These are phyloP conservation scores for Climacium dendroides DNA, from an alignment of 225 moss, liverwort and hornwort species.

Conservation along the genomic window DNA sequence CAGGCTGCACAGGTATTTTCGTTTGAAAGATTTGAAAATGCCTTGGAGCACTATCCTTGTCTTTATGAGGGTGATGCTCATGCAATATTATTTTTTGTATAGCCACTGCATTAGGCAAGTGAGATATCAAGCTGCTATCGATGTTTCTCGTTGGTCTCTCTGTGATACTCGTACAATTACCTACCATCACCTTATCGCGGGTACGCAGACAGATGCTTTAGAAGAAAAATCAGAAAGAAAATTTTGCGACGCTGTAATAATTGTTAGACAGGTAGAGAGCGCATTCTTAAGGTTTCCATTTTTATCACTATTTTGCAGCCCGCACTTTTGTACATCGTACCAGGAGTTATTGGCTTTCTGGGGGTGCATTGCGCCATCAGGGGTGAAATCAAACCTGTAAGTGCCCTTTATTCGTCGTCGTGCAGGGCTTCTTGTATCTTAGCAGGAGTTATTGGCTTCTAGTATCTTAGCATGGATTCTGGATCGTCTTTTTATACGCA, in stretches of 20 bases:
- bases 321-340: slow-evolving; percentile 94
- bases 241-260: background rate
- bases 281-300: background rate
- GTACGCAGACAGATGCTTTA: background rate
- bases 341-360: slow-evolving; percentile 91
- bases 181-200: background rate
- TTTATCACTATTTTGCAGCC: slow-evolving; percentile 46
- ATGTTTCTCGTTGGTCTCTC: background rate
- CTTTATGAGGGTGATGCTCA: background rate
- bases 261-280: background rate
- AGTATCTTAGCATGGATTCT: background rate
- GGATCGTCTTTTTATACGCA: background rate
- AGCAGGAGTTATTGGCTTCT: too few relatives aligned
- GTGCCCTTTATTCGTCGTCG: too few relatives aligned
- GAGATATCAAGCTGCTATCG: background rate
- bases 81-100: background rate
- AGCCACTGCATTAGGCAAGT: background rate
- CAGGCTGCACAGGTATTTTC: slow-evolving; percentile 91
- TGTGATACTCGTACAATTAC: background rate
- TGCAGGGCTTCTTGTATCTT: too few relatives aligned
- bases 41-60: background rate
- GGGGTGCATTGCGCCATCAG: slow-evolving; percentile 71
- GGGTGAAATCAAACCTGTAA: slow-evolving; percentile 85
- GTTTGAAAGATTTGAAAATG: background rate
- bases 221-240: background rate